Evolutionary conservation across 305 asterid species (phyloP).

Genomic region (Solanum hybrid): DNA sequence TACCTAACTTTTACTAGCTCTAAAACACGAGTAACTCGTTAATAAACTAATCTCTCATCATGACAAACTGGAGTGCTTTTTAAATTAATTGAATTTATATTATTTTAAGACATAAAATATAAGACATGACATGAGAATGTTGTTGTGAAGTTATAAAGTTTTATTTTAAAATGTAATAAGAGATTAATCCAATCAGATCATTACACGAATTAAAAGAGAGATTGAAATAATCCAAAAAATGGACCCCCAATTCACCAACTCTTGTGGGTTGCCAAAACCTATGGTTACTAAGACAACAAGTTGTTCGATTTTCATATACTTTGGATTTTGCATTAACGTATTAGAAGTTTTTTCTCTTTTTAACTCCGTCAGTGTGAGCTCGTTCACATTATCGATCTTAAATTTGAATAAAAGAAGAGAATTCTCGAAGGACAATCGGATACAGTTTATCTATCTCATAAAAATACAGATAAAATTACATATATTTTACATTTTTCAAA

Average conservation of each 20-base stretch:
- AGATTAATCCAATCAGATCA: background rate
- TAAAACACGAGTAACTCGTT: background rate
- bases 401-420: fast-evolving
- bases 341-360: background rate
- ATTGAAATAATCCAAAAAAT: background rate
- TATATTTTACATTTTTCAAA: too few species aligned
- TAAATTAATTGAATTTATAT: background rate
- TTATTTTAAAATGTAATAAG: background rate
- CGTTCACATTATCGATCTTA: background rate
- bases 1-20: slow-evolving; percentile 1
- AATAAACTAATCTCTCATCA: background rate
- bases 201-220: background rate
- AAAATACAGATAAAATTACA: too few species aligned
- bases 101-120: background rate
- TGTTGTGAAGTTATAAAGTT: background rate
- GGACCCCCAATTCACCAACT: background rate
- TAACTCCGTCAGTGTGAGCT: background rate
- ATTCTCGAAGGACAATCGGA: fast-evolving
- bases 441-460: background rate
- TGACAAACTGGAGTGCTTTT: background rate
- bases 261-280: background rate
- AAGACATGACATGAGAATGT: slow-evolving; percentile 1
- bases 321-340: background rate
- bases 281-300: background rate
- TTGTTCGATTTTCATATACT: background rate